Evolutionary conservation across 1,284 basidiomycete species (phyloP), one percentile per base, ranked within the genome.

Genomic region (Sanghuangporus baumii): DNA sequence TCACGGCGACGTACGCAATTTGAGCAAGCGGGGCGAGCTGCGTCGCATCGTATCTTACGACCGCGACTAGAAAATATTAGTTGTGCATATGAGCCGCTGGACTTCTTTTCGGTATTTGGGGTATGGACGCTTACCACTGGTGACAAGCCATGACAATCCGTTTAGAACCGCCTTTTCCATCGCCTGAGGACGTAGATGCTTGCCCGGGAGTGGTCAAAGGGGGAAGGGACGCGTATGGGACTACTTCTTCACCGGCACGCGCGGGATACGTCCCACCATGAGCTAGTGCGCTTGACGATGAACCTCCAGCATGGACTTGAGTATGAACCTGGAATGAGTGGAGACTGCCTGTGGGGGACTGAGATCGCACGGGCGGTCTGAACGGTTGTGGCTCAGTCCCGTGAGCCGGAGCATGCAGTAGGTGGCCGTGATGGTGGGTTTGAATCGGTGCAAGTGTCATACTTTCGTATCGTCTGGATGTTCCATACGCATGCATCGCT

Each of bases 111-210:
- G 20, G 7, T 2, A 40, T 37, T 16, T 18, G 34, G 48, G 18
- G 34, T 5, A 47, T 8, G 38, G 52, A 14, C 9, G 37, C 63
- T 61, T 52, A 65, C 63, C 63, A 65, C 40, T 65, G 63, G 50
- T 65, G 63, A 34, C 63, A 65, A 14, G 63, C 63, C 63, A 65
- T 65, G 55, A 65, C 63, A 34, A 65, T 65, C 7, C 63, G 63
- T 56, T 64, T 64, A 14, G 46, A 5, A 26, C 23, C 26, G 48
- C 56, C 56, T 31, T 59, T 61, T 16, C 54, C 59, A 9, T 61
- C 63, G 59, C 40, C 36, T 11, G 59, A 54, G 6, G 31, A 41
- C 14, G 55, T n/a, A n/a, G 55, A 36, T 6, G 34, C 55, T 12
- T 47, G 50, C 11, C 34, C 20, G n/a, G 63, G 60, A 16, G 61